A percentile compares a stretch with the other conserved stretches of the same genome.
Evolutionary conservation across 2,329 filamentous ascomycete species (phyloP).

Genomic region (Fusarium sororula): DNA sequence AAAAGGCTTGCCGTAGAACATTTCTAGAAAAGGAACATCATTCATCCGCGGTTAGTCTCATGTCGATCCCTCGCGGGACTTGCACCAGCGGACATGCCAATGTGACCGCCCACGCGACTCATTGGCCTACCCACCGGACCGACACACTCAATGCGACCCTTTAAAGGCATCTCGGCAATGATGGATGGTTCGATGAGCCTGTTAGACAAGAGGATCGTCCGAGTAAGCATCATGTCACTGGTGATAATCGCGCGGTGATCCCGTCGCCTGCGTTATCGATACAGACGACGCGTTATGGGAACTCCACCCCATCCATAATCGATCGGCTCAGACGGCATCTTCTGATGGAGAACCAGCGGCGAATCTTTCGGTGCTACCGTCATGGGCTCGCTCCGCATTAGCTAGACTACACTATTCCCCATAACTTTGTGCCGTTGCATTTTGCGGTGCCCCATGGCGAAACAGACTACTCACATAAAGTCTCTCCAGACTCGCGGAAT

Average conservation of each 20-base stretch:
- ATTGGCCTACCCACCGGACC: slow-evolving; percentile 23
- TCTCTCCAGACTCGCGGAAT: slow-evolving; percentile 17
- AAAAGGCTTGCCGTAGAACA: slow-evolving; percentile 17
- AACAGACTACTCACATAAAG: slow-evolving; percentile 17
- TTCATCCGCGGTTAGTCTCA: slow-evolving; percentile 1
- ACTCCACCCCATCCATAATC: slow-evolving; percentile 6
- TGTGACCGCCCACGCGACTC: neutral
- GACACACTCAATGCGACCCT: neutral
- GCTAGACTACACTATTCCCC: neutral
- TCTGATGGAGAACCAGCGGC: slow-evolving; percentile 33
- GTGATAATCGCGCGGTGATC: slow-evolving; percentile 15
- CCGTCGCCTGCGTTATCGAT: neutral
- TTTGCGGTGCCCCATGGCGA: slow-evolving; percentile 28
- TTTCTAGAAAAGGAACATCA: slow-evolving; percentile 30
- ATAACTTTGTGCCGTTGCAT: slow-evolving; percentile 8
- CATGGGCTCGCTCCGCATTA: slow-evolving; percentile 8
- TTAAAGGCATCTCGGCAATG: neutral
- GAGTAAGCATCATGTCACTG: slow-evolving; percentile 3
- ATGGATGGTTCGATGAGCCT: slow-evolving; percentile 18
- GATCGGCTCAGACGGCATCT: slow-evolving; percentile 32
- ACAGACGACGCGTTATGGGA: neutral
- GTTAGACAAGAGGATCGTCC: slow-evolving; percentile 2
- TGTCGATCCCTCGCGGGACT: slow-evolving; percentile 19
- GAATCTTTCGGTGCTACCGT: slow-evolving; percentile 40
- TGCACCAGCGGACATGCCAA: neutral